These are phyloP conservation scores for Beauveria varroae DNA, from an alignment of 2,329 filamentous ascomycete genomes.

Conservation along the genomic window DNA sequence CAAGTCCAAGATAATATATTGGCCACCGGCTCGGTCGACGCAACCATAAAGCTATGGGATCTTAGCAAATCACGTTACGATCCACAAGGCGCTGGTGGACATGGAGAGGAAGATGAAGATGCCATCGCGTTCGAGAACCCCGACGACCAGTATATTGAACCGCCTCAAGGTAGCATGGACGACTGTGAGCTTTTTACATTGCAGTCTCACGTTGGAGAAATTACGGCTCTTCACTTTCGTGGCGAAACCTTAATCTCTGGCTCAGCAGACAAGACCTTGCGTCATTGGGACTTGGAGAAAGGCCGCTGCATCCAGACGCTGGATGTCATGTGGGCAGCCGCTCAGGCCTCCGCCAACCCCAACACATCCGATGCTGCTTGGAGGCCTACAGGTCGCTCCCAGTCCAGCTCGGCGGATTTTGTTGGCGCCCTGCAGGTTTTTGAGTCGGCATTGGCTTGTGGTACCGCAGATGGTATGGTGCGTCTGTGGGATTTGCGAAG, in stretches of 20 bases:
- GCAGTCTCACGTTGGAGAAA: conserved; percentile 84
- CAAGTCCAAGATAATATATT: conserved; percentile 95
- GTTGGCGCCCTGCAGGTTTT: conserved; percentile 94
- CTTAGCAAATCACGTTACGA: conserved; percentile 81
- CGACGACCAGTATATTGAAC: conserved; percentile 60
- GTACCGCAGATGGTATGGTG: conserved; percentile 96
- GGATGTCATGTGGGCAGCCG: conserved; percentile 96
- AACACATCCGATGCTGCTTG: conserved; percentile 56
- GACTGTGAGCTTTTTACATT: conserved; percentile 87
- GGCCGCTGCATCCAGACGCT: conserved; percentile 96
- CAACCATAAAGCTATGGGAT: conserved; percentile 92
- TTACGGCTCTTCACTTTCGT: conserved; percentile 87
- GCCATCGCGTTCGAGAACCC: conserved; percentile 67
- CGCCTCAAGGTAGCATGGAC: conserved; percentile 71
- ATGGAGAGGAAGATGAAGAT: conserved; percentile 53
- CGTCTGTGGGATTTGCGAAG: conserved; percentile 93
- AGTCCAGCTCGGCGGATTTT: conserved; percentile 70
- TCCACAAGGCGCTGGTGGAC: conserved; percentile 56
- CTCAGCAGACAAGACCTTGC: conserved; percentile 91
- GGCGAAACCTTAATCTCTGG: conserved; percentile 89
- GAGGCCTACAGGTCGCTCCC: conserved; percentile 61
- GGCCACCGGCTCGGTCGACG: conserved; percentile 90
- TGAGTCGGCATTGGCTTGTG: conserved; percentile 89
- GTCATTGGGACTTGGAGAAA: conserved; percentile 95
- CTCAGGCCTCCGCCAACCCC: conserved; percentile 71